Base-by-base conservation (phyloP, 441 rosid species). In the Francoa sonchifolia region DNA sequence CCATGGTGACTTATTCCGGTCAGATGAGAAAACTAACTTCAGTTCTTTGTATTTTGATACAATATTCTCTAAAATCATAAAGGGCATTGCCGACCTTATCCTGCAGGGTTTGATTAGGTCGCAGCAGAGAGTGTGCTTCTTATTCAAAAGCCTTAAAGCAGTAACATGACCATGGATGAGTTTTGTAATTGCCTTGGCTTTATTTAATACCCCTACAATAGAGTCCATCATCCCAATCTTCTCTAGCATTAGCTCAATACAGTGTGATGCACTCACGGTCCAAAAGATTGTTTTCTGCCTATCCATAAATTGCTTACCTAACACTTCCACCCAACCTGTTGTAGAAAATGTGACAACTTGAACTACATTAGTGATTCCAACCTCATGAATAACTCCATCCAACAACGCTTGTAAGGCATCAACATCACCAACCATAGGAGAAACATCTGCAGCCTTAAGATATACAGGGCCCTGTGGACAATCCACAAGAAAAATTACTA, bases 241-340 rank as follows among this genome's bases (percentile, higher is more conserved):
- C 37, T 50, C 57, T 14, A 77, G 53, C 67, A 81, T 65, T 35
- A 71, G 68, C 57, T 67, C 66, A 5, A 75, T 58, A 55, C 77
- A 78, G 15, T 65, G 70, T 12, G 82, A 71, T 19, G 74, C 54
- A 48, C 74, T 51, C 26, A 52, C 52, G 17, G 65, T 57, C 82
- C 84, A 74, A 42, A 71, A 70, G n/a, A 61, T 35, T 4, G 47
- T 32, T 48, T 15, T 45, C 7, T 46, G 45, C 25, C 31, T 51
- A 6, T 44, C 40, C 42, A 39, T 50, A 34, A 66, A 70, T 31
- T 42, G 35, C 50, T 55, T 14, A 6, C 71, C 74, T 14, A 67
- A 8, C 12, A 42, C 39, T 34, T 66, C 71, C 40, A 72, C 50
- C 79, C 77, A 68, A 4, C 72, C 73, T 15, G 28, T 30, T 0